phyloP scores from a whole-genome alignment of 768 basidiomycete species.

The Boletus speciosus region DNA sequence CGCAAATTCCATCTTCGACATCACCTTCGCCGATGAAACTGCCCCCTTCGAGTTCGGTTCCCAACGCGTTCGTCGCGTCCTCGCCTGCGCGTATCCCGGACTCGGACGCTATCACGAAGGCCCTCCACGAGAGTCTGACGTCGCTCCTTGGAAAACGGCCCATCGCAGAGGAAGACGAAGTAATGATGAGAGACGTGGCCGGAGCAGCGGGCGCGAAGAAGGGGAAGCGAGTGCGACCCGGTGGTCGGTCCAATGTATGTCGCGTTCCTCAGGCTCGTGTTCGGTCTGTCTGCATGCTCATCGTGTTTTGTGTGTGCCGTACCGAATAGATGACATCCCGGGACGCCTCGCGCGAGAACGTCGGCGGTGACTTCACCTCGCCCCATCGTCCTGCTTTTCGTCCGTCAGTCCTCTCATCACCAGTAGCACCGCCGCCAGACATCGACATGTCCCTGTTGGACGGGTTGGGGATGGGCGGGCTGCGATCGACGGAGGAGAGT shows the following conservation, averaged over 20 bases:
- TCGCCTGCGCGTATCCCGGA: constrained; percentile 37
- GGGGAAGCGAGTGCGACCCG: constrained; percentile 39
- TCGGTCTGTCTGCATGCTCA: too few species aligned
- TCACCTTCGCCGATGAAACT: constrained; percentile 53
- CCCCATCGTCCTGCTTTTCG: constrained; percentile 6
- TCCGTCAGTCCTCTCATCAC: neutral
- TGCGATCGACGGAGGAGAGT: constrained; percentile 38
- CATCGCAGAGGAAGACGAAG: constrained; percentile 38
- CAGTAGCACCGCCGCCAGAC: constrained; percentile 6
- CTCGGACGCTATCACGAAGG: constrained; percentile 48
- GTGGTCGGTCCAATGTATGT: constrained; percentile 36
- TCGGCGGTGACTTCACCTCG: neutral
- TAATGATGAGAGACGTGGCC: constrained; percentile 11
- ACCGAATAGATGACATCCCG: constrained; percentile 29
- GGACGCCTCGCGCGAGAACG: constrained; percentile 34
- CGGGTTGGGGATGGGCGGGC: constrained; percentile 11
- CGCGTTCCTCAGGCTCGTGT: neutral
- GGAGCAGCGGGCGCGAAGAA: constrained; percentile 14
- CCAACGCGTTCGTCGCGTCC: constrained; percentile 13
- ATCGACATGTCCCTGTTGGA: constrained; percentile 31
- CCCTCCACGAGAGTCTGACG: constrained; percentile 65
- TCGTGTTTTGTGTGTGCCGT: neutral
- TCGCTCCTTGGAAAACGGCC: constrained; percentile 68
- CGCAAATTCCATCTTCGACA: constrained; percentile 56
- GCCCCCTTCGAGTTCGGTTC: constrained; percentile 17